Base-by-base conservation (phyloP, 352 stramenopile genomes). In the Pythium chondricola region DNA sequence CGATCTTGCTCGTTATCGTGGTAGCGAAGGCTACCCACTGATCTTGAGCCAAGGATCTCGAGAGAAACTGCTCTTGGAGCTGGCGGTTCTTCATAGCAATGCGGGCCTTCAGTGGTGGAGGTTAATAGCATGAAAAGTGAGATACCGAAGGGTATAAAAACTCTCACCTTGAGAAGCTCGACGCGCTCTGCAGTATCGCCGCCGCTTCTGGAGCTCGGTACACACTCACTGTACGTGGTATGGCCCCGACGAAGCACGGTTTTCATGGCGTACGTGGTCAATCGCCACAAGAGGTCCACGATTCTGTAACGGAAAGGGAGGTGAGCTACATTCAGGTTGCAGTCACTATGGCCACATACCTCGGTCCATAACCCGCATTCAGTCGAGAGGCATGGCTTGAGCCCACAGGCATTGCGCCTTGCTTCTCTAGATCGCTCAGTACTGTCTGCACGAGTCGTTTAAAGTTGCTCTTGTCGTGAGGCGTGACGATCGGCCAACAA, bases 391-490 rank as follows among this genome's bases (percentile, higher is more conserved):
- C 61, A 30, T 84, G 72, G 26, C 72, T 84, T 0, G 69, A 81
- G 10, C 72, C 72, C 3, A 79, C 13, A 4, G 71, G 67, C 6
- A 84, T 36, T 2, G 64, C 22, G 0, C 52, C 37, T 35, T 71
- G 52, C 52, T 73, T 81, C 36, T 84, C 72, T n/a, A 81, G 49
- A 2, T 77, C 67, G 14, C 67, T 52, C 26, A 84, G 49, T 17
- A 58, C 52, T 1, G 48, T 51, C 71, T 76, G n/a, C 17, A 74
- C 67, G n/a, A 77, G 57, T 11, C 71, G 56, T 58, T 85, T 82
- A 48, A 83, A 82, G 30, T 63, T 79, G 41, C 52, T 65, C 51
- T 83, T 83, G 53, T 82, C 71, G 37, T 83, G 74, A 8, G 71
- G 66, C 4, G 65, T 82, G 25, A 72, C 51, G 33, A 76, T 56